A percentile compares a stretch with the other conserved stretches of the same genome.
Conservation (phyloP, 371 early-diverging fungal genomes). For the Mucor piriformis region DNA sequence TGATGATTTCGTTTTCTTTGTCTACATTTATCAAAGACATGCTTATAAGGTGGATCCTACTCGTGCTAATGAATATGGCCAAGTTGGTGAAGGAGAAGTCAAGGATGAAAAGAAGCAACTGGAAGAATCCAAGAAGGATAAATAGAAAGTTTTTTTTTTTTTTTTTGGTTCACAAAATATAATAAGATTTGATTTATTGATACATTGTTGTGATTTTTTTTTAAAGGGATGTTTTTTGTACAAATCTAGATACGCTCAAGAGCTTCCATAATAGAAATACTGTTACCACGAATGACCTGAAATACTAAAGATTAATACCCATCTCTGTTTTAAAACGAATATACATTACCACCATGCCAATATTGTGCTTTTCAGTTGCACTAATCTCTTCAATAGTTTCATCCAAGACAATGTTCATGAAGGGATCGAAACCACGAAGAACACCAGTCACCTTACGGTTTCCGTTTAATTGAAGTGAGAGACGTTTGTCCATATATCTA, state of each 20-base stretch:
- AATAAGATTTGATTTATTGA: background rate
- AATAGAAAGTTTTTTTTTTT: slow-evolving; percentile 16
- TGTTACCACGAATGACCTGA: slow-evolving; percentile 96
- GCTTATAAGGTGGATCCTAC: slow-evolving; percentile 85
- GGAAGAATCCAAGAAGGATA: slow-evolving; percentile 34
- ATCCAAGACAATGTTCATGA: slow-evolving; percentile 98
- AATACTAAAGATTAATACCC: background rate
- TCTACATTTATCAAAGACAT: slow-evolving; percentile 89
- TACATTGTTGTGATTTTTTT: background rate
- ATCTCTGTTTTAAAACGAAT: background rate
- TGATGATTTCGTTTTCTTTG: slow-evolving; percentile 87
- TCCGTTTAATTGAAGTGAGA: slow-evolving; percentile 91
- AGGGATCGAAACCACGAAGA: slow-evolving; percentile 97
- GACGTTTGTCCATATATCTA: slow-evolving; percentile 96
- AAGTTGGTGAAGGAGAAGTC: slow-evolving; percentile 60
- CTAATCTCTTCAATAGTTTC: slow-evolving; percentile 86
- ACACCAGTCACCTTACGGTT: slow-evolving; percentile 90
- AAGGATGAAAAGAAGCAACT: slow-evolving; percentile 15
- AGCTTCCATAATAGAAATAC: slow-evolving; percentile 88
- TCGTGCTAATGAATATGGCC: slow-evolving; percentile 92
- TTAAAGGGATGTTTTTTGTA: background rate
- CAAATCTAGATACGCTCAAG: slow-evolving; percentile 76
- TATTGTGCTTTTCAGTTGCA: slow-evolving; percentile 66
- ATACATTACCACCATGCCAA: slow-evolving; percentile 87
- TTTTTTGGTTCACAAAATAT: background rate